Evolutionary conservation across 345 rosid species (phyloP).

Genomic region (Rhizophora apiculata): DNA sequence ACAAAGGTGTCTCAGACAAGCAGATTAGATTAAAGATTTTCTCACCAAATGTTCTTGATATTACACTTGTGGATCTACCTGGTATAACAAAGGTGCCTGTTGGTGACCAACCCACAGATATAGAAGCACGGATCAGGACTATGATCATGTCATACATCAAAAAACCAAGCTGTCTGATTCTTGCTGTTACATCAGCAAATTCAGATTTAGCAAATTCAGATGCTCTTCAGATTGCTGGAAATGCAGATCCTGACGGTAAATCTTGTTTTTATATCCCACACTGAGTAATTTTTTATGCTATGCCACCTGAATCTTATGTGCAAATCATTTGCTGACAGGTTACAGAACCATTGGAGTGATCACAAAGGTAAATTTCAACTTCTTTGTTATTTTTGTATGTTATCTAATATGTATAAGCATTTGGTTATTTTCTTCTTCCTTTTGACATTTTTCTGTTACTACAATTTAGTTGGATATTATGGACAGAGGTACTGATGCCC

Average conservation of each 20-base stretch:
- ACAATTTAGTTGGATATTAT: constrained; percentile 83
- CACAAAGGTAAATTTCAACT: constrained; percentile 61
- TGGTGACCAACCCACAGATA: constrained; percentile 93
- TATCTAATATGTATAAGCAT: not conserved
- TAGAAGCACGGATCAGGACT: constrained; percentile 90
- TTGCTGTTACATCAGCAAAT: constrained; percentile 91
- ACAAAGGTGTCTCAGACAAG: constrained; percentile 91
- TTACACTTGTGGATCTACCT: constrained; percentile 92
- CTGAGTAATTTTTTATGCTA: constrained; percentile 3
- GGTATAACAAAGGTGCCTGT: constrained; percentile 96
- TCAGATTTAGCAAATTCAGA: constrained; percentile 94
- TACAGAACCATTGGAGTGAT: constrained; percentile 83
- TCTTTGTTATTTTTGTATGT: not conserved
- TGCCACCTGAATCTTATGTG: constrained; percentile 7
- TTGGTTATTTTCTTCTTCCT: not conserved
- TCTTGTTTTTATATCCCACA: constrained; percentile 5
- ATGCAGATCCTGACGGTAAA: constrained; percentile 91
- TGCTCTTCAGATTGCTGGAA: constrained; percentile 91
- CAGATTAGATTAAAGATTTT: constrained; percentile 81
- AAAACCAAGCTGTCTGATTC: constrained; percentile 72
- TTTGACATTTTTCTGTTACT: constrained; percentile 20
- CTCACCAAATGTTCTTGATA: constrained; percentile 93
- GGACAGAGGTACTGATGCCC: constrained; percentile 99
- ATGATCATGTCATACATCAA: constrained; percentile 96
- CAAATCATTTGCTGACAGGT: constrained; percentile 42